Evolutionary conservation across 257 asterid species (phyloP).

Genomic region (Lycium barbarum): DNA sequence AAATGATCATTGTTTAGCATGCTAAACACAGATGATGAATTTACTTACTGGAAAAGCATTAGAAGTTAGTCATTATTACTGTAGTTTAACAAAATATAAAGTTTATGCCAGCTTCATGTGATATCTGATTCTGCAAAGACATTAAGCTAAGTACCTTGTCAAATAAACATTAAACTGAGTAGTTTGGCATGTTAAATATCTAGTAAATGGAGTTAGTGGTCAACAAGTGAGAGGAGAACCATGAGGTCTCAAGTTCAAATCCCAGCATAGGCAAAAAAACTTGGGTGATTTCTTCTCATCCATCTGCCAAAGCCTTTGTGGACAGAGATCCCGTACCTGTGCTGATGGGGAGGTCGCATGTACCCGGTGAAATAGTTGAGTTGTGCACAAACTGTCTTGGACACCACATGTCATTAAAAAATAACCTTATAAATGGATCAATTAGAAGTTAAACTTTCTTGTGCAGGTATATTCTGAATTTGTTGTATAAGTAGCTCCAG

Average conservation of each 20-base stretch:
- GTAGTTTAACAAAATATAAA: not conserved
- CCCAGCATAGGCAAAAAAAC: not conserved
- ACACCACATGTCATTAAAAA: slow-evolving; percentile 5
- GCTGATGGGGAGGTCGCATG: slow-evolving; percentile 13
- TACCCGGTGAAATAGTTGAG: not conserved
- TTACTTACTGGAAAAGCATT: not conserved
- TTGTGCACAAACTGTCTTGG: not conserved
- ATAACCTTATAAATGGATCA: no score
- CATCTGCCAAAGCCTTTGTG: not conserved
- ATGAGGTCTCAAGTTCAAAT: not conserved
- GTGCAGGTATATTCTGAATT: not conserved
- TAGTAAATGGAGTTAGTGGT: not conserved
- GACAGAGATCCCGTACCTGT: not conserved
- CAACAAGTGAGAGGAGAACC: not conserved
- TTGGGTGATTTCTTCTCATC: not conserved
- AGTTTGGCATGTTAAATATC: not conserved
- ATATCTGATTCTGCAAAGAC: not conserved
- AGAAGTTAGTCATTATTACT: not conserved
- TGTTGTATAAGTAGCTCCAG: slow-evolving; percentile 1
- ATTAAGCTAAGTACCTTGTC: not conserved
- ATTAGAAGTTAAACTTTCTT: not conserved
- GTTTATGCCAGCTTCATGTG: not conserved
- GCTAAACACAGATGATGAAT: not conserved
- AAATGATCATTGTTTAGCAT: not conserved
- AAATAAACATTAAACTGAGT: not conserved